Base-by-base conservation (phyloP, 176 grass and related monocot genomes). In the Guadua angustifolia region DNA sequence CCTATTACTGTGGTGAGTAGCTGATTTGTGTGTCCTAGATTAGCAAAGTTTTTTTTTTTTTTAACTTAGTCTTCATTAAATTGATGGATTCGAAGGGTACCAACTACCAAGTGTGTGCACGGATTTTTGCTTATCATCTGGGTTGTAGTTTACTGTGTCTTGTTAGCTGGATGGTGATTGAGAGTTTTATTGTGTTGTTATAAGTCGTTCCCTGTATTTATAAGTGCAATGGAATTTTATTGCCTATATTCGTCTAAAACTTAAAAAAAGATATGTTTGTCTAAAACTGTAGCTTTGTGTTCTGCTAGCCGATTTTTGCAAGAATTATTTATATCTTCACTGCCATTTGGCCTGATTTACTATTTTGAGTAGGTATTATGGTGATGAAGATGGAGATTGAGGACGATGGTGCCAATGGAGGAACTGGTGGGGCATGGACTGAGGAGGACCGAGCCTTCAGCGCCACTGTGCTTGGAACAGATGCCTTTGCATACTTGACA, bases 401-500 rank as follows among this genome's bases (percentile, higher is more conserved):
- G 19, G 86, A 86, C 16, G 68, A 83, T 26, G 73, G 78, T 32
- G 81, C 57, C 64, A 56, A 78, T 25, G 66, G 75, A 57, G 52
- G 74, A 84, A 61, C 66, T 73, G 85, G 51, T 42, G 85, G 67
- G 19, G 78, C 74, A 35, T 99, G 96, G 93, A 92, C 85, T n/a
- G 93, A 90, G 50, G 93, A 90, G 71, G 93, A 95, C 83, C 58
- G 77, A 67, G 83, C 80, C 53, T 85, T 93, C 38, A 86, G 87
- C 2, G 66, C 86, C 21, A 86, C 85, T 11, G 88, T 95, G 43
- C 91, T 98, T 14, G 96, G 96, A 5, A 63, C 61, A 13, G 96
- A 95, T 40, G 96, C 96, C 24, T 94, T 98, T 85, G 77, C 89
- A 13, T 98, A 98, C 79, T 77, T 98, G 58, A 88, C 89, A 1